Conservation (phyloP, 495 filamentous ascomycete species). For the Ascobolus immersus region DNA sequence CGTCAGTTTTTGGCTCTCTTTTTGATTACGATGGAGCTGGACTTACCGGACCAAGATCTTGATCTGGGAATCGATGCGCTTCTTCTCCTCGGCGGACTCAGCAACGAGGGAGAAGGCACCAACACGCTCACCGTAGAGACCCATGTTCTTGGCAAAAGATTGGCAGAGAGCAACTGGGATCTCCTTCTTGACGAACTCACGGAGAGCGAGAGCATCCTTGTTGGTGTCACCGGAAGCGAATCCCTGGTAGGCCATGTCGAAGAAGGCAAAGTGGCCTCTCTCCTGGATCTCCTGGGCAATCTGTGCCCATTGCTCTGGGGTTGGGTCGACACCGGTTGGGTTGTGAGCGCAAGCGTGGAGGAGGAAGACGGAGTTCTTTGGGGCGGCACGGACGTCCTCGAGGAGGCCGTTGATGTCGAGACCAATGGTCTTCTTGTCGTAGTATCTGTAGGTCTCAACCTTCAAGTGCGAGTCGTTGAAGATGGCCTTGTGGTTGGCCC, state of each 20-base stretch:
- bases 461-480: conserved; percentile 80
- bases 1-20: background rate
- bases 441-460: conserved; percentile 89
- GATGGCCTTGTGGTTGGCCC: conserved; percentile 94
- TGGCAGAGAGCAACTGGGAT: conserved; percentile 75
- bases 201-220: conserved; percentile 72
- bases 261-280: conserved; percentile 81
- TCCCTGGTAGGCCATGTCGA: conserved; percentile 99
- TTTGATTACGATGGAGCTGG: background rate
- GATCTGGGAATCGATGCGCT: conserved; percentile 86
- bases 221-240: conserved; percentile 85
- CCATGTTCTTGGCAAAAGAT: conserved; percentile 99
- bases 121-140: conserved; percentile 94
- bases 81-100: conserved; percentile 67
- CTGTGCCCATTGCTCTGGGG: conserved; percentile 70
- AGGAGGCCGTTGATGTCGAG: conserved; percentile 91
- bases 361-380: conserved; percentile 63
- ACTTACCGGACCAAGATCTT: conserved; percentile 69
- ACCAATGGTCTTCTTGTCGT: conserved; percentile 95
- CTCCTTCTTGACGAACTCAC: conserved; percentile 78
- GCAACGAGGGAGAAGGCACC: conserved; percentile 87
- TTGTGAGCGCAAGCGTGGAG: conserved; percentile 97
- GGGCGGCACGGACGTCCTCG: conserved; percentile 70
- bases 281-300: conserved; percentile 76
- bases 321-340: conserved; percentile 92